Base-by-base conservation (phyloP, 352 stramenopile genomes). In the Peronosclerospora sorghi region DNA sequence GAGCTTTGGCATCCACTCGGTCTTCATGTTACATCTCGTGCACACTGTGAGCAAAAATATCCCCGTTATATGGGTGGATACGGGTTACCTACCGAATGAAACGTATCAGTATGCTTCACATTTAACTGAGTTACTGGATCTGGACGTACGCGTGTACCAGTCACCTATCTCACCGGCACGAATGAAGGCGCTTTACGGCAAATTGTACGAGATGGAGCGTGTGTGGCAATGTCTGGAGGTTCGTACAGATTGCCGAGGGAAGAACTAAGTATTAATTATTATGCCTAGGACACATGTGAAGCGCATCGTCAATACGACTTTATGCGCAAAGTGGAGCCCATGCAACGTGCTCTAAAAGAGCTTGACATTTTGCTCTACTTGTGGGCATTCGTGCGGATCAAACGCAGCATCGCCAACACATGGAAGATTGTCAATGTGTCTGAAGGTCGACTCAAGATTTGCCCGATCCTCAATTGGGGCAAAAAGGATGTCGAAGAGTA, bases 151-250 rank as follows among this genome's bases (percentile, higher is more conserved):
- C 28, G 72, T 88, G 29, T 90, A 80, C 60, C 78, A 90, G 48
- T 84, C 75, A 35, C 58, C 71, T 1, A 69, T 88, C 42, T 73
- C 74, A 17, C 68, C 81, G 0, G 80, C 81, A 15, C 70, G 73
- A 17, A 91, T 94, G 77, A 76, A 94, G 43, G 81, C 79, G 34
- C 51, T 94, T 23, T 88, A 89, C 46, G 81, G 81, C n/a, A 85
- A 84, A 48, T 60, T 92, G 12, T 86, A 77, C 57, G 72, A 90
- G 47, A 43, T 75, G 21, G 70, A n/a, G n/a, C n/a, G n/a, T n/a
- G n/a, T n/a, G n/a, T n/a, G n/a, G n/a, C n/a, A n/a, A n/a, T n/a
- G n/a, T n/a, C n/a, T n/a, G n/a, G n/a, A n/a, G n/a, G n/a, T n/a
- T n/a, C n/a, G n/a, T n/a, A n/a, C n/a, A n/a, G n/a, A n/a, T n/a